Conservation (phyloP, 2,329 filamentous ascomycete species). For the Tricladium varicosporioides region DNA sequence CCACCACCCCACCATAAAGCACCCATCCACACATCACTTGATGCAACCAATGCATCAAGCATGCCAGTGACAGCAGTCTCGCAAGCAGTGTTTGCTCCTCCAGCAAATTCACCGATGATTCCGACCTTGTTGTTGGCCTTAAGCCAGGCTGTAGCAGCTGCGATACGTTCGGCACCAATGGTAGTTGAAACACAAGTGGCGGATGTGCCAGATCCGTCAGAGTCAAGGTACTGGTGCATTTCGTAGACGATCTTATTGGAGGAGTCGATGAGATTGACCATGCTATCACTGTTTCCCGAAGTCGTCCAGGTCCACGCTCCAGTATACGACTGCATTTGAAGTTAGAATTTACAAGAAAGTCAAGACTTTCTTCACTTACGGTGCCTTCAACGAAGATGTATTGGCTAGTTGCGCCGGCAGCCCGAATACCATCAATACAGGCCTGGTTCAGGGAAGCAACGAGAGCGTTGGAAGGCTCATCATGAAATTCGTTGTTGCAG, state of each 20-base stretch:
- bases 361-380: slow-evolving; percentile 5
- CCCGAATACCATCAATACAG: slow-evolving; percentile 43
- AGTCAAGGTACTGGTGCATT: slow-evolving; percentile 62
- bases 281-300: slow-evolving; percentile 40
- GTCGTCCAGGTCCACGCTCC: slow-evolving; percentile 48
- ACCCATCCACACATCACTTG: slow-evolving; percentile 53
- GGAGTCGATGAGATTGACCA: slow-evolving; percentile 48
- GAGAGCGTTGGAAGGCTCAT: slow-evolving; percentile 38
- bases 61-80: slow-evolving; percentile 48
- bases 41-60: slow-evolving; percentile 45
- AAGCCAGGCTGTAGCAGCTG: slow-evolving; percentile 52
- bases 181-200: slow-evolving; percentile 48
- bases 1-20: slow-evolving; percentile 54
- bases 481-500: slow-evolving; percentile 46
- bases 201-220: slow-evolving; percentile 50
- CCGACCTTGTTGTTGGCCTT: slow-evolving; percentile 50
- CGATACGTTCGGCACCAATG: slow-evolving; percentile 51
- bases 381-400: slow-evolving; percentile 58
- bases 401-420: slow-evolving; percentile 45
- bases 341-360: not conserved
- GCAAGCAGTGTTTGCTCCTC: slow-evolving; percentile 48
- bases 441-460: slow-evolving; percentile 44
- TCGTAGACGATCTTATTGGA: slow-evolving; percentile 55
- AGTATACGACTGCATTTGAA: slow-evolving; percentile 31
- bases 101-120: slow-evolving; percentile 54